phyloP scores from a whole-genome alignment of 495 filamentous ascomycete species.

The Neurospora sp. region DNA sequence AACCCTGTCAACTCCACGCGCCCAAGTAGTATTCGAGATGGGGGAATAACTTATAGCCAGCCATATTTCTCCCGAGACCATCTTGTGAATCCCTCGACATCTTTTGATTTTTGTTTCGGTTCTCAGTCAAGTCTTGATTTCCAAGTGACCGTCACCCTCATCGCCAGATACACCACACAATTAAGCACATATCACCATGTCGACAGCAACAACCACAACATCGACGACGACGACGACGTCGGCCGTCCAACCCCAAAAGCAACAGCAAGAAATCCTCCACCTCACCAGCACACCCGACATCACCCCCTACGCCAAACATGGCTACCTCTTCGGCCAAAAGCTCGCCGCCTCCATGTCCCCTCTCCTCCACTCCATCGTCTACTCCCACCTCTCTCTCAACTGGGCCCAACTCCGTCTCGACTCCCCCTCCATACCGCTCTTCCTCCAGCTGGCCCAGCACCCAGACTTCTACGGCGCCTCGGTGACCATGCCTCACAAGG shows the following conservation, averaged over 20 bases:
- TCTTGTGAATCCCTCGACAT: not conserved
- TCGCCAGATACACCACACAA: not conserved
- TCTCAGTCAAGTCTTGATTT: not conserved
- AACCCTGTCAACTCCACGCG: not conserved
- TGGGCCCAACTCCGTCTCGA: conserved; percentile 53
- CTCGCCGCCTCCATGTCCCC: conserved; percentile 60
- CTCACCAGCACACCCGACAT: conserved; percentile 3
- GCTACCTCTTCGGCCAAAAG: conserved; percentile 46
- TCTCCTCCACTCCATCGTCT: conserved; percentile 57
- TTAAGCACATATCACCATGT: not conserved
- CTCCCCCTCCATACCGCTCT: conserved; percentile 37
- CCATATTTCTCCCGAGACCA: not conserved
- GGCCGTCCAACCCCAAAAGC: not conserved
- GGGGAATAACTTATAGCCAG: not conserved
- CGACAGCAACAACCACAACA: not conserved
- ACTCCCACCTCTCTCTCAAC: conserved; percentile 44
- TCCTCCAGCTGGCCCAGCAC: conserved; percentile 21
- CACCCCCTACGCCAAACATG: conserved; percentile 34
- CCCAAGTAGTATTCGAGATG: not conserved
- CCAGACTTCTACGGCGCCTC: conserved; percentile 39
- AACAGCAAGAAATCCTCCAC: not conserved
- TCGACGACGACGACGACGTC: not conserved
- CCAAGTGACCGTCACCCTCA: not conserved
- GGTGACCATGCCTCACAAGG: conserved; percentile 70
- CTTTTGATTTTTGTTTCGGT: not conserved